Base-by-base conservation (phyloP, 2,329 filamentous ascomycete genomes). In the Colletotrichum magnum region DNA sequence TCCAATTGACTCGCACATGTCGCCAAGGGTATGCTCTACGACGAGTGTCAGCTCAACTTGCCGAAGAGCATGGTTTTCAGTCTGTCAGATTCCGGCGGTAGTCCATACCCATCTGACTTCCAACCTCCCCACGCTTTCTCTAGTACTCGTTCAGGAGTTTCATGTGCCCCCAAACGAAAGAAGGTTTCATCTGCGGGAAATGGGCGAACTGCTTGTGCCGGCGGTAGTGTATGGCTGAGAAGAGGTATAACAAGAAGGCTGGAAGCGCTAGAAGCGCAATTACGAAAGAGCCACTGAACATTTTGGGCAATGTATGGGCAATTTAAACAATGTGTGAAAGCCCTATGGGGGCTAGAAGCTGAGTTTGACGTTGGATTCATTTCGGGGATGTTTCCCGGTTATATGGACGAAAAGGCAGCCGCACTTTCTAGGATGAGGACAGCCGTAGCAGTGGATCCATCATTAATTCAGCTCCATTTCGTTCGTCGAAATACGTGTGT, bases 1-100 rank as follows among this genome's bases (percentile, higher is more conserved):
- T 0, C 77, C 79, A 10, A 79, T 60, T 1, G 70, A 66, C 36
- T 77, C 70, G n/a, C 69, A 64, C 71, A 82, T 80, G 18, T 72
- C 69, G 3, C 50, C 50, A 6, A 78, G 73, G 5, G 75, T 53
- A 6, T 71, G 51, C 51, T 80, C 76, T 74, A 39, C 12, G 15
- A 7, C 21, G 12, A 6, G 21, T 12, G 24, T 18, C 16, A 43
- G 28, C 10, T 7, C 28, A 6, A 32, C 28, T 32, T 32, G 7
- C 28, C 28, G 7, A 32, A 32, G 6, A 32, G 28, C 10, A 32
- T 32, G 28, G 28, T 32, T 9, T 32, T 32, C 21, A 32, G 28
- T 32, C 28, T 32, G 28, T 32, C 10, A 7, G 9, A 32, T 32
- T 9, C 10, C 6, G 5, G 7, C 7, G 9, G 28, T 9, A 10